Base-by-base conservation (phyloP, 805 yeast species). In the Isabelozyma rhagii region DNA sequence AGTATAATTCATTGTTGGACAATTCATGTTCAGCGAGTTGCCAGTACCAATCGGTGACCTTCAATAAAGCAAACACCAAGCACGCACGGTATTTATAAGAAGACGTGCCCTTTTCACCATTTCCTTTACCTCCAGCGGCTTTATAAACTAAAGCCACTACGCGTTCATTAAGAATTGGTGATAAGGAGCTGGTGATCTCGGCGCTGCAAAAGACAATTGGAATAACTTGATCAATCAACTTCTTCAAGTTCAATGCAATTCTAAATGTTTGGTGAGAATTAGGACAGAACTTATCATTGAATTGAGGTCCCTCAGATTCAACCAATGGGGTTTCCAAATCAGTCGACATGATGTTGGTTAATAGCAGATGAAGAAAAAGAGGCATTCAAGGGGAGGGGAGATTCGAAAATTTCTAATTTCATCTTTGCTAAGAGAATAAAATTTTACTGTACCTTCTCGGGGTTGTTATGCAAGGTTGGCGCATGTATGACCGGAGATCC, bases 111-210 rank as follows among this genome's bases (percentile, higher is more conserved):
- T 66, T 60, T 45, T 72, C 66, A 2, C 86, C 87, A 44, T 79
- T 67, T 5, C 89, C 89, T 45, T 74, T 73, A 17, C 96, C 96
- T 8, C 96, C 96, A 15, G 96, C 96, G 5, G 96, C 94, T 28
- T 76, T 78, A 48, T 79, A 74, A 2, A 83, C 86, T 51, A 89
- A 73, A 11, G 74, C 62, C n/a, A 87, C 63, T 2, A 87, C 87
- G 14, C 75, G 72, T 3, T 73, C 72, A 52, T 81, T 84, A 49
- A 89, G 65, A 39, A 87, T 75, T 1, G 83, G 76, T 0, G 89
- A 82, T 48, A 80, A 82, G 5, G 83, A 81, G 8, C 75, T 66
- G 5, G 80, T 68, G 43, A 89, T 78, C 3, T 73, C 73, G 4
- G 68, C 62, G 13, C 69, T 75, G 9, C 76, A 78, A 52, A 83